Evolutionary conservation across 176 grass and related monocot genomes (phyloP).

Genomic region (Cenchrus purpureus): DNA sequence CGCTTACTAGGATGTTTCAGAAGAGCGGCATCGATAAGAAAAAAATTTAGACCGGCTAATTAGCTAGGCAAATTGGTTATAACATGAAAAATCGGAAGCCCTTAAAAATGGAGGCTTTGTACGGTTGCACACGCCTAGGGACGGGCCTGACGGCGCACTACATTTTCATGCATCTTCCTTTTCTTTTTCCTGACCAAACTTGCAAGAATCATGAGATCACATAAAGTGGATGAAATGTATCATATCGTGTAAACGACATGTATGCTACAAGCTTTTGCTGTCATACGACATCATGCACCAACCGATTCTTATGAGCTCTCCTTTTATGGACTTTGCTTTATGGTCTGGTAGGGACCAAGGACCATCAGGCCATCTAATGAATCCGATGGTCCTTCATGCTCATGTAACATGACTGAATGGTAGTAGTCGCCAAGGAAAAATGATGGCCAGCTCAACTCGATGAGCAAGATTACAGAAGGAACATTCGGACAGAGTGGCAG

Average conservation of each 20-base stretch:
- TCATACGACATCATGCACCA: background rate
- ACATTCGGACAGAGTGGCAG: background rate
- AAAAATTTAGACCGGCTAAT: too few species aligned
- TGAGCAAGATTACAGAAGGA: background rate
- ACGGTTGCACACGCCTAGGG: too few species aligned
- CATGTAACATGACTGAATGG: conserved; percentile 8
- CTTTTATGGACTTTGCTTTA: background rate
- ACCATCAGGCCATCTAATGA: background rate
- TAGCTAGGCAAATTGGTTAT: too few species aligned
- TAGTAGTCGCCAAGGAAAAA: background rate
- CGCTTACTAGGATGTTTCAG: too few species aligned
- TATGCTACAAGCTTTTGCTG: background rate
- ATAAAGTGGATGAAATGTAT: background rate
- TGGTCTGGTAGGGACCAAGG: background rate
- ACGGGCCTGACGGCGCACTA: background rate
- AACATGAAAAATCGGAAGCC: too few species aligned
- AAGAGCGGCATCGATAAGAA: too few species aligned
- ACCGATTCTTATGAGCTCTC: background rate
- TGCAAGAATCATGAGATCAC: conserved; percentile 22
- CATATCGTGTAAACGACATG: background rate
- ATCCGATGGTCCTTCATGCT: conserved; percentile 11
- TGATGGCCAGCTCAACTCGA: conserved; percentile 11
- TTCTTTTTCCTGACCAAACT: background rate
- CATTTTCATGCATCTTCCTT: background rate
- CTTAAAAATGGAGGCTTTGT: too few species aligned